Evolutionary conservation across 192 early-diverging fungal genomes (phyloP).

Genomic region (Mortierella alpina): DNA sequence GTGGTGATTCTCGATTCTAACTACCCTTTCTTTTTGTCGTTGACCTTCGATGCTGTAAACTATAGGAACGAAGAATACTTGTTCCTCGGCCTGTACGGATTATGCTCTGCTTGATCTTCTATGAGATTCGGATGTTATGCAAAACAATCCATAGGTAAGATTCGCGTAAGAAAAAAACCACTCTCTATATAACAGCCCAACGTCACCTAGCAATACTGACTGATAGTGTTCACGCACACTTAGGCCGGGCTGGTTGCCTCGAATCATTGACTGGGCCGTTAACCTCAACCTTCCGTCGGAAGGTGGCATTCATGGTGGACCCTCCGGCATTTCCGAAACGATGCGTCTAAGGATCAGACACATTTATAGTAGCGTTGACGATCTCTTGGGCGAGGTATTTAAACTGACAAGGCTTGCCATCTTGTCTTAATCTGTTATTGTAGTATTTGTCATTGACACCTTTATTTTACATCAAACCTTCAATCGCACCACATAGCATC

Average conservation of each 20-base stretch:
- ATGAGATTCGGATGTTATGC: conserved; percentile 67
- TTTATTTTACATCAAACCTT: background rate
- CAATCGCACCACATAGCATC: conserved; percentile 3
- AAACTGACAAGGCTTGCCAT: background rate
- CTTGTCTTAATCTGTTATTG: background rate
- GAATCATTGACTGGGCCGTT: conserved; percentile 62
- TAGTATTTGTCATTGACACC: background rate
- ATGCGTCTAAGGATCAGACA: conserved; percentile 46
- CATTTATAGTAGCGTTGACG: conserved; percentile 34
- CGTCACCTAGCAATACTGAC: background rate
- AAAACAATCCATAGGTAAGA: conserved; percentile 62
- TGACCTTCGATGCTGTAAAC: background rate
- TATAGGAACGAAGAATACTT: conserved; percentile 57
- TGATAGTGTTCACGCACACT: background rate
- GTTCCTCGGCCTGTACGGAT: conserved; percentile 63
- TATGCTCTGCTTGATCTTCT: conserved; percentile 60
- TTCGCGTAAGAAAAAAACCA: background rate
- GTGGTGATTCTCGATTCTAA: background rate
- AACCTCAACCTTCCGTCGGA: conserved; percentile 33
- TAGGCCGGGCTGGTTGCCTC: conserved; percentile 64
- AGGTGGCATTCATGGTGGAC: conserved; percentile 9
- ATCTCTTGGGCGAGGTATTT: conserved; percentile 58
- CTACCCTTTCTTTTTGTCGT: conserved; percentile 34
- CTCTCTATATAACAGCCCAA: conserved; percentile 4
- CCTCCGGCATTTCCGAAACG: conserved; percentile 21